phyloP scores from a whole-genome alignment of 805 yeast genomes.

The Cyberlindnera xylosilytica region DNA sequence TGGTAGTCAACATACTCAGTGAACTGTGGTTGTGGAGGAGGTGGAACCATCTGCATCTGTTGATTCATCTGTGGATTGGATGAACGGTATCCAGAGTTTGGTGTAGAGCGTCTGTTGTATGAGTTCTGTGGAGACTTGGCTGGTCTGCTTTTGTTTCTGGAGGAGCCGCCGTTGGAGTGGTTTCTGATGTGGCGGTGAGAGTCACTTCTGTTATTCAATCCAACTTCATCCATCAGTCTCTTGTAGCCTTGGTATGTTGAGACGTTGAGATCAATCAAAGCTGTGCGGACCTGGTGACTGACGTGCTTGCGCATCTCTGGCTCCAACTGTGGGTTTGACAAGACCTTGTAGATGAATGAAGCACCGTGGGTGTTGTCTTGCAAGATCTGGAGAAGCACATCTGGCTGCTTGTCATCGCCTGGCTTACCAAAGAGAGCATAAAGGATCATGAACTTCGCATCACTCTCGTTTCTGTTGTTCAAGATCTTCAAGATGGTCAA shows the following conservation, averaged over 20 bases:
- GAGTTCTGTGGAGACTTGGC: constrained; percentile 21
- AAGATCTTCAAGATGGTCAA: constrained; percentile 77
- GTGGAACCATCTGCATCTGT: constrained; percentile 3
- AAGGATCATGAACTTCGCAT: constrained; percentile 60
- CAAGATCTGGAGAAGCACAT: constrained; percentile 54
- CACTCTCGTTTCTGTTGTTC: constrained; percentile 61
- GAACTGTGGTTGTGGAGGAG: constrained; percentile 13
- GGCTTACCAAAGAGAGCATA: constrained; percentile 61
- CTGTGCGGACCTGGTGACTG: constrained; percentile 56
- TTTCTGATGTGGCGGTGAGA: constrained; percentile 23
- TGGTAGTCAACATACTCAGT: constrained; percentile 3
- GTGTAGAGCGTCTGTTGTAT: constrained; percentile 11
- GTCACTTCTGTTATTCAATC: constrained; percentile 39
- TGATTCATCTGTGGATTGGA: neutral
- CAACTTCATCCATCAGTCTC: constrained; percentile 89
- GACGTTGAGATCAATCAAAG: constrained; percentile 57
- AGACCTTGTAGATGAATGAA: constrained; percentile 72
- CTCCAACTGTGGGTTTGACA: constrained; percentile 69
- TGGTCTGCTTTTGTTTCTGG: constrained; percentile 18
- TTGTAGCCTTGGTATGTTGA: constrained; percentile 67
- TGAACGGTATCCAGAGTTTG: constrained; percentile 4
- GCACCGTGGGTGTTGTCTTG: constrained; percentile 69
- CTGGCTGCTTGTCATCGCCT: constrained; percentile 36
- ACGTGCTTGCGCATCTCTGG: constrained; percentile 55
- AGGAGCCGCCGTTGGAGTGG: constrained; percentile 22